phyloP scores from a whole-genome alignment of 805 yeast genomes.

The Wickerhamiella hasegawae region DNA sequence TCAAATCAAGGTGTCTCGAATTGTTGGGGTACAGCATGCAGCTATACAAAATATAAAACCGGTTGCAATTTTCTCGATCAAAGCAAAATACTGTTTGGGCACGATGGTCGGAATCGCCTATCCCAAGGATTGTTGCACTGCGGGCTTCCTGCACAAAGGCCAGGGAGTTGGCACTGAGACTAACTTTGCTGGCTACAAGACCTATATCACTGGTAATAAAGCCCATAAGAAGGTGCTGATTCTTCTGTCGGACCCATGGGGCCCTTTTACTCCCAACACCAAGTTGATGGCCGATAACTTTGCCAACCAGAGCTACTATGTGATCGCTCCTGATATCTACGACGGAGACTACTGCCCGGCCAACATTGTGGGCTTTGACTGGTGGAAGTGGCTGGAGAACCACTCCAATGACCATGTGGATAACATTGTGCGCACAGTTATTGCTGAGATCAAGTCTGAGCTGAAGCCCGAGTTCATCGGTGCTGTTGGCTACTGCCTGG shows the following conservation, averaged over 20 bases:
- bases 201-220: conserved; percentile 34
- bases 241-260: conserved; percentile 49
- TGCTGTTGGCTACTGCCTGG: conserved; percentile 49
- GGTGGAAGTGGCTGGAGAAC: conserved; percentile 33
- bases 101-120: too few relatives aligned
- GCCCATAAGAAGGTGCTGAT: conserved; percentile 40
- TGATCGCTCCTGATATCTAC: conserved; percentile 63
- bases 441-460: conserved; percentile 29
- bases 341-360: conserved; percentile 34
- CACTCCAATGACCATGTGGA: conserved; percentile 36
- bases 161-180: conserved; percentile 14
- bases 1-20: too few relatives aligned
- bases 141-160: conserved; percentile 19
- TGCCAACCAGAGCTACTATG: conserved; percentile 46
- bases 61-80: too few relatives aligned
- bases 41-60: too few relatives aligned
- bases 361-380: conserved; percentile 10
- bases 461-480: conserved; percentile 31
- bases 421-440: conserved; percentile 34
- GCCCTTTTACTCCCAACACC: conserved; percentile 40
- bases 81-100: too few relatives aligned
- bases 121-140: conserved; percentile 21
- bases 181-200: conserved; percentile 21
- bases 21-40: too few relatives aligned
- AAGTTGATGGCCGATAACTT: conserved; percentile 34